A percentile compares a stretch with the other conserved stretches of the same genome.
phyloP scores from a whole-genome alignment of 2,329 filamentous ascomycete species.

The Leptographium procerum region DNA sequence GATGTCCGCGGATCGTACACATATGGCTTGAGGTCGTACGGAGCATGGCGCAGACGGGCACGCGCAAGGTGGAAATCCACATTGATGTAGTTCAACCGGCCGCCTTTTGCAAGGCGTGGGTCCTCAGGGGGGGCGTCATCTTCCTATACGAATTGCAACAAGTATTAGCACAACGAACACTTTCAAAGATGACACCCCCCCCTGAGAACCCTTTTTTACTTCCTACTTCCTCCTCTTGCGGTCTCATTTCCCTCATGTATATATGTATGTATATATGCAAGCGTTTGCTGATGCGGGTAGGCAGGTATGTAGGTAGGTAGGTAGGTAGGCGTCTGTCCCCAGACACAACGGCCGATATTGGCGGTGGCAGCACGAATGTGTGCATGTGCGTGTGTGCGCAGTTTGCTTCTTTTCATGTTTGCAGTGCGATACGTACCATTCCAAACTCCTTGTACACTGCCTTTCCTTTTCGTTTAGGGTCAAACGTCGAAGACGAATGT shows the following conservation, averaged over 20 bases:
- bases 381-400: slow-evolving; percentile 22
- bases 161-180: slow-evolving; percentile 39
- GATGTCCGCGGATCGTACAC: slow-evolving; percentile 72
- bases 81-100: slow-evolving; percentile 54
- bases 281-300: not conserved
- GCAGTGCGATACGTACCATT: slow-evolving; percentile 44
- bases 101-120: slow-evolving; percentile 65
- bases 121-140: slow-evolving; percentile 71
- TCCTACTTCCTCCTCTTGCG: slow-evolving; percentile 11
- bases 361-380: slow-evolving; percentile 8
- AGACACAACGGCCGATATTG: not conserved
- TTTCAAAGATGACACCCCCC: slow-evolving; percentile 46
- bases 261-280: slow-evolving; percentile 7
- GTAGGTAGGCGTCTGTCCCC: not conserved
- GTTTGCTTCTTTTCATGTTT: not conserved
- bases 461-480: slow-evolving; percentile 43
- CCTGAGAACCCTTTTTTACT: slow-evolving; percentile 15
- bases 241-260: slow-evolving; percentile 5
- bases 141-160: slow-evolving; percentile 44
- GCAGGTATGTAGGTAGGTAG: not conserved
- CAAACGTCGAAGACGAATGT: slow-evolving; percentile 31
- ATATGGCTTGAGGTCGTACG: slow-evolving; percentile 74
- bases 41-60: slow-evolving; percentile 57
- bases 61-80: slow-evolving; percentile 60
- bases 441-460: slow-evolving; percentile 53